phyloP scores from a whole-genome alignment of 73 alveolate species.

The Uronychia setigera region DNA sequence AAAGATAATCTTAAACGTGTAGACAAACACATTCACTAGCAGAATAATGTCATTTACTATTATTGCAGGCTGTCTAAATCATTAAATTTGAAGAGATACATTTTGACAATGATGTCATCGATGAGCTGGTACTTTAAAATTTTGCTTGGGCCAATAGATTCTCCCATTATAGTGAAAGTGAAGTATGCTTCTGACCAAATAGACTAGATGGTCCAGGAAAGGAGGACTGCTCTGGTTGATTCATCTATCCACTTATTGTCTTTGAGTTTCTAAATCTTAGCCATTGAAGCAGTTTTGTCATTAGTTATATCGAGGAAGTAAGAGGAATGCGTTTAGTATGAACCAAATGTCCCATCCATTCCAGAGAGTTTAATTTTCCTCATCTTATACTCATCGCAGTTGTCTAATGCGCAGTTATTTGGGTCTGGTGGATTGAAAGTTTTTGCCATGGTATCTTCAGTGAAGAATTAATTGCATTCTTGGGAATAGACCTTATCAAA shows the following conservation, averaged over 20 bases:
- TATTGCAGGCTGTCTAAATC: background rate
- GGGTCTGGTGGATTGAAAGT: too few relatives aligned
- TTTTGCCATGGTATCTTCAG: too few relatives aligned
- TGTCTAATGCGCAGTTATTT: background rate
- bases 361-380: background rate
- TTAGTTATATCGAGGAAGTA: background rate
- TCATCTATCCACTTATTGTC: slow-evolving; percentile 20
- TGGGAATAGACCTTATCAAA: too few relatives aligned
- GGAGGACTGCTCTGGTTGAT: slow-evolving; percentile 3
- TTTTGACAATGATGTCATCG: background rate
- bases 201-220: slow-evolving; percentile 5
- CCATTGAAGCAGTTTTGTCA: background rate
- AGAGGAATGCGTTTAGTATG: background rate
- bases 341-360: background rate
- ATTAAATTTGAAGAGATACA: background rate
- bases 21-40: background rate
- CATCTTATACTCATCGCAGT: background rate
- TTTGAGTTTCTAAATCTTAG: background rate
- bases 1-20: slow-evolving; percentile 3
- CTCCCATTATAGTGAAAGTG: background rate
- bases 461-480: too few relatives aligned
- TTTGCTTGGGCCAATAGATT: slow-evolving; percentile 1
- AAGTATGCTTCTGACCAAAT: background rate
- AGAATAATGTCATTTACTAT: background rate
- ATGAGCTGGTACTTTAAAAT: background rate